Evolutionary conservation across 1,284 basidiomycete genomes (phyloP), one percentile per base, ranked within the genome.

Genomic region (Boletus nobilissimus): DNA sequence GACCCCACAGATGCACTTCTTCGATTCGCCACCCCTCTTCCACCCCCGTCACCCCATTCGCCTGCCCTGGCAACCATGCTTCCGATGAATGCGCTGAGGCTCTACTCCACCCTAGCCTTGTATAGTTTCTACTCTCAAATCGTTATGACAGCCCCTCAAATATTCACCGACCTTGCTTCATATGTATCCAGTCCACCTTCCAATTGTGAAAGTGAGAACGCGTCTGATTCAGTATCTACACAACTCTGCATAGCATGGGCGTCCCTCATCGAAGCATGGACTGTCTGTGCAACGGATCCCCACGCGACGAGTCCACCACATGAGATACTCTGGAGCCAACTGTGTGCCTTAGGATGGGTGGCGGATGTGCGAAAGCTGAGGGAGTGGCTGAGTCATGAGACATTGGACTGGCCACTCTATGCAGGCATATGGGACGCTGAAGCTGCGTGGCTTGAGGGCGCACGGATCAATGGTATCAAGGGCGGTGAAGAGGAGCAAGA

Each of bases 291-390:
- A 0, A 90, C 92, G 34, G 95, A 99, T 84, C 97, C 97, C 5
- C 97, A 99, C 84, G 89, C 91, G 76, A 97, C 97, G 14, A 94
- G 93, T 14, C 96, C 96, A 0, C 90, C 90, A 29, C 97, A 99
- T 85, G 96, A 97, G 77, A 92, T 99, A 67, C 88, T 95, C 8
- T 99, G 97, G 97, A 96, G 94, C 73, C 96, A 97, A 82, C 89
- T 97, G 11, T 87, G 88, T 26, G 93, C 91, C 4, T 94, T 94
- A 90, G 91, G 90, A 0, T 98, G 96, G 96, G 89, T 87, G 24
- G 88, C 90, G 3, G 93, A 95, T 65, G 85, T 94, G 3, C 80
- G 91, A 19, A 84, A 83, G 40, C 68, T 84, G 34, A 75, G 77
- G 46, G 34, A 79, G 7, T 76, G 78, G 39, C 39, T 88, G 26